A percentile compares a stretch with the other conserved stretches of the same genome.
Evolutionary conservation across 306 rosid genomes (phyloP).

Genomic region (Lathyrus oleraceus): DNA sequence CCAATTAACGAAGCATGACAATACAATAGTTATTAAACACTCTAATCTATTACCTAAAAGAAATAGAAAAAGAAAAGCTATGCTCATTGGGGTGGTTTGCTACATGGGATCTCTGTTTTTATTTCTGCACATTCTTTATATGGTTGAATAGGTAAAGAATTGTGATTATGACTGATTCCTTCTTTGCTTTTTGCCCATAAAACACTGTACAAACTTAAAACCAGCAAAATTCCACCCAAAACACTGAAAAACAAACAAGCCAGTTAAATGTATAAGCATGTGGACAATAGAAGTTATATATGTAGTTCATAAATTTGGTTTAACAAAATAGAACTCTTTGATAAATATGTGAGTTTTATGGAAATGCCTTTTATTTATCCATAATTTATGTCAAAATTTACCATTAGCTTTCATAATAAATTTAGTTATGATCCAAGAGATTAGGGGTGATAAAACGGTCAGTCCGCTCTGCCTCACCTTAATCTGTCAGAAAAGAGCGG

Average conservation of each 20-base stretch:
- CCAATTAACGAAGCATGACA: background rate
- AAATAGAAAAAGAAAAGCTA: background rate
- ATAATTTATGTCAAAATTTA: too few relatives aligned
- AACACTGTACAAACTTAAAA: constrained; percentile 46
- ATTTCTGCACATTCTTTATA: constrained; percentile 21
- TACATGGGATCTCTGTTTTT: constrained; percentile 30
- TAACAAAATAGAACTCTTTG: too few relatives aligned
- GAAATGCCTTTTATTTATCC: too few relatives aligned
- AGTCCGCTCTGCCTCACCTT: too few relatives aligned
- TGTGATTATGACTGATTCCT: background rate
- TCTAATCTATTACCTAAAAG: too few relatives aligned
- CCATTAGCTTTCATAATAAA: too few relatives aligned
- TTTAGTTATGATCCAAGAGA: too few relatives aligned
- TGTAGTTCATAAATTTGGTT: too few relatives aligned
- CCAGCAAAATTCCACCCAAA: constrained; percentile 47
- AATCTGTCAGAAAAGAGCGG: too few relatives aligned
- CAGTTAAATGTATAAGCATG: background rate
- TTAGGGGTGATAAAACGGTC: too few relatives aligned
- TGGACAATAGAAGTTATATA: too few relatives aligned
- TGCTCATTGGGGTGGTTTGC: background rate
- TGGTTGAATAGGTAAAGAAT: constrained; percentile 35
- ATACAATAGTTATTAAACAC: background rate
- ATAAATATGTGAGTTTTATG: too few relatives aligned
- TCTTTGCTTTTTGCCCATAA: constrained; percentile 52
- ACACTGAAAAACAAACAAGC: constrained; percentile 32